These are phyloP conservation scores for Immersiella caudata DNA, from an alignment of 495 filamentous ascomycete species.

Conservation along the genomic window DNA sequence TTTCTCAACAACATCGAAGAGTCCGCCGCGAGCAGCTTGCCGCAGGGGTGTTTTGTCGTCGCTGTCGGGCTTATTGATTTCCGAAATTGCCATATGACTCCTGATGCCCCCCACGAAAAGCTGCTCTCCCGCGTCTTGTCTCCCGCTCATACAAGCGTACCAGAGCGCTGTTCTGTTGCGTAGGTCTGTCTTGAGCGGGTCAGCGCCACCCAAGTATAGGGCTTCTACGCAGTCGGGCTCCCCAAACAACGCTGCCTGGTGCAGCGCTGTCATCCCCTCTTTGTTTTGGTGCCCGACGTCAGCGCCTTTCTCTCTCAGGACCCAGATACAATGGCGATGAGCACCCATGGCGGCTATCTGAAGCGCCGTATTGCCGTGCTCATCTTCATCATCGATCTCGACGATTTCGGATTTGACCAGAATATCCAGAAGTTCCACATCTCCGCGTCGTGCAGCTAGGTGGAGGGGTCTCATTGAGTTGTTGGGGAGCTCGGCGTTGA, in stretches of 20 bases:
- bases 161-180: too few species aligned
- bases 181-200: too few species aligned
- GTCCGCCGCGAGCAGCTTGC: slow-evolving; percentile 27
- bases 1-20: background rate
- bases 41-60: slow-evolving; percentile 27
- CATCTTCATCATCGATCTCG: slow-evolving; percentile 27
- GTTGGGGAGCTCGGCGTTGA: slow-evolving; percentile 20
- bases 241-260: slow-evolving; percentile 55
- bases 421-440: background rate
- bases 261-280: slow-evolving; percentile 54
- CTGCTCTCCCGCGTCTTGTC: too few species aligned
- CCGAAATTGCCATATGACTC: slow-evolving; percentile 16
- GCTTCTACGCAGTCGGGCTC: slow-evolving; percentile 44
- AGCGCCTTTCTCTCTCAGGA: slow-evolving; percentile 21
- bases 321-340: too few species aligned
- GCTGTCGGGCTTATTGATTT: slow-evolving; percentile 28
- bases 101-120: too few species aligned
- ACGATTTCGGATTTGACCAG: slow-evolving; percentile 18
- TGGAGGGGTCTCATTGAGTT: slow-evolving; percentile 21
- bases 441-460: slow-evolving; percentile 6
- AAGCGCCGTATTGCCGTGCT: slow-evolving; percentile 27
- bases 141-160: too few species aligned
- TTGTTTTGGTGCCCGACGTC: slow-evolving; percentile 48
- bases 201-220: too few species aligned
- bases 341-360: slow-evolving; percentile 19